Conservation (phyloP, 768 basidiomycete genomes). For the Xerocomellus dryophilus region DNA sequence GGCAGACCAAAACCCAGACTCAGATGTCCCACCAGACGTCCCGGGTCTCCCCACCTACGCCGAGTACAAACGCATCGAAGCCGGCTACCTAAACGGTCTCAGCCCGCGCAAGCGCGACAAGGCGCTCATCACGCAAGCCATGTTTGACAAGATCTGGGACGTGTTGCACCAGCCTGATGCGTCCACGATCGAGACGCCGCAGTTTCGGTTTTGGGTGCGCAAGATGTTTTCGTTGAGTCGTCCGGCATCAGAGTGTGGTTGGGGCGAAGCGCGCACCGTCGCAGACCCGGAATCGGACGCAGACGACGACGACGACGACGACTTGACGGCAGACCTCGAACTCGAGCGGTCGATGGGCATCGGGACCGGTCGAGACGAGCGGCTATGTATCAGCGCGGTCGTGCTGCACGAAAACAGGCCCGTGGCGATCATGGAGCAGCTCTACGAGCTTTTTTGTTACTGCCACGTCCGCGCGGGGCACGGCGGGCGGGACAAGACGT, state of each 20-base stretch:
- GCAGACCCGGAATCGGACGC: slow-evolving; percentile 2
- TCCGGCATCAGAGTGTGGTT: slow-evolving; percentile 9
- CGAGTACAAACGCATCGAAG: slow-evolving; percentile 58
- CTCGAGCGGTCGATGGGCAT: slow-evolving; percentile 19
- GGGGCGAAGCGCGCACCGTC: slow-evolving; percentile 13
- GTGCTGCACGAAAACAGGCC: slow-evolving; percentile 70
- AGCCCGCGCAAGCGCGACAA: slow-evolving; percentile 59
- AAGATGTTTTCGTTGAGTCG: slow-evolving; percentile 68
- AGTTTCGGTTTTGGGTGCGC: slow-evolving; percentile 81
- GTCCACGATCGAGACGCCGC: slow-evolving; percentile 49
- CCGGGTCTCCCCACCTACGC: slow-evolving; percentile 61
- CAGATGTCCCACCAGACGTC: slow-evolving; percentile 15
- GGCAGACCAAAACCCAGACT: not conserved
- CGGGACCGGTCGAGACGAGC: no score
- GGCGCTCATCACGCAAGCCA: slow-evolving; percentile 65
- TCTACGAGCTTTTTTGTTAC: slow-evolving; percentile 74
- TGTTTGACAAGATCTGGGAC: slow-evolving; percentile 73
- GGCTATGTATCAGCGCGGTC: slow-evolving; percentile 32
- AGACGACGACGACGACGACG: not conserved
- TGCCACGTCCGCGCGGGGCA: slow-evolving; percentile 66
- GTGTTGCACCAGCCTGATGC: slow-evolving; percentile 54
- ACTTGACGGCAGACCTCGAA: no score
- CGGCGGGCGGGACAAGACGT: slow-evolving; percentile 79
- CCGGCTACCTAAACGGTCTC: slow-evolving; percentile 55
- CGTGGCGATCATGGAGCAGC: slow-evolving; percentile 73